These are phyloP conservation scores for Lactarius indigo DNA, from an alignment of 768 basidiomycete species.

Conservation along the genomic window DNA sequence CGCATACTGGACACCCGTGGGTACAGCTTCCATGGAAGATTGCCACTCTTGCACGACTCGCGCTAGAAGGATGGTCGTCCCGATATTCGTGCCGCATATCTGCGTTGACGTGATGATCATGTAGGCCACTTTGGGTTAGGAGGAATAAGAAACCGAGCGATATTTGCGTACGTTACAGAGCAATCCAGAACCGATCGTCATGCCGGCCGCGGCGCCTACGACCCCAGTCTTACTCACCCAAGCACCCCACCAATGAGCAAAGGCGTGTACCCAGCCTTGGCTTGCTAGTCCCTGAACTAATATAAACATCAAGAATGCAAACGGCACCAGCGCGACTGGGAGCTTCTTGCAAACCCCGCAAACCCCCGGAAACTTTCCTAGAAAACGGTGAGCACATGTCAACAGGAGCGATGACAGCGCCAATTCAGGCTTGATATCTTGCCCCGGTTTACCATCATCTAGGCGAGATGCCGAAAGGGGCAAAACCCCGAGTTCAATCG, in stretches of 20 bases:
- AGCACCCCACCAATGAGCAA: slow-evolving; percentile 60
- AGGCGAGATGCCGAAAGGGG: neutral
- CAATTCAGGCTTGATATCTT: slow-evolving; percentile 8
- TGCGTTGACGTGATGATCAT: slow-evolving; percentile 19
- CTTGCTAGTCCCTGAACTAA: slow-evolving; percentile 79
- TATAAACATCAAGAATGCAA: slow-evolving; percentile 94
- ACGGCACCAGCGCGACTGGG: slow-evolving; percentile 81
- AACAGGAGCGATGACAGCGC: slow-evolving; percentile 15
- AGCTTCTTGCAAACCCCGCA: slow-evolving; percentile 61
- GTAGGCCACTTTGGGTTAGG: neutral
- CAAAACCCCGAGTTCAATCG: slow-evolving; percentile 14
- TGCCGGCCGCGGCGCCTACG: slow-evolving; percentile 41
- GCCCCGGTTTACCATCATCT: neutral
- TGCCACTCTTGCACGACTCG: slow-evolving; percentile 59
- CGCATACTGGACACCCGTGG: slow-evolving; percentile 11
- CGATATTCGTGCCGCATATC: slow-evolving; percentile 85
- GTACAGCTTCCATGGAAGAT: slow-evolving; percentile 12
- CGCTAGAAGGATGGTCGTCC: slow-evolving; percentile 84
- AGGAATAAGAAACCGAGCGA: neutral
- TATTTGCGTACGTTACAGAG: slow-evolving; percentile 56
- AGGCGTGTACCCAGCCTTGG: slow-evolving; percentile 86
- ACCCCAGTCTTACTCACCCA: slow-evolving; percentile 39
- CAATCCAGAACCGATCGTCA: slow-evolving; percentile 68
- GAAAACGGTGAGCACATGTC: slow-evolving; percentile 25
- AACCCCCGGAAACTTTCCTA: slow-evolving; percentile 62